phyloP scores from a whole-genome alignment of 257 asterid species.

The Schizonepeta tenuifolia region DNA sequence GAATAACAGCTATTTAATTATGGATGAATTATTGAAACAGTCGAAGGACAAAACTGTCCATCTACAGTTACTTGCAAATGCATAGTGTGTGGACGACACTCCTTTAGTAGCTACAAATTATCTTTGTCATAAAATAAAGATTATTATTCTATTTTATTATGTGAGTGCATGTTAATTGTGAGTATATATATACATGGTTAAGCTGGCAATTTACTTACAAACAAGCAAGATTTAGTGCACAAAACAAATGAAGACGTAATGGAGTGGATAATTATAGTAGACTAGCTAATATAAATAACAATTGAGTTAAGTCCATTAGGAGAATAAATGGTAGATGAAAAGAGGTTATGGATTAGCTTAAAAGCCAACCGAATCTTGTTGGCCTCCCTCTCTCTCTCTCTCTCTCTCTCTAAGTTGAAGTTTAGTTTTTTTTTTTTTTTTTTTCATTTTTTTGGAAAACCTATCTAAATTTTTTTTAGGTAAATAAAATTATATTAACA shows the following conservation, averaged over 20 bases:
- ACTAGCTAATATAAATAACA: not conserved
- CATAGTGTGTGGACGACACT: not conserved
- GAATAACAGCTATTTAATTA: not conserved
- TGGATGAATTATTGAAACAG: not conserved
- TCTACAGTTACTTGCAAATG: not conserved
- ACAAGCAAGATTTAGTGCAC: no score
- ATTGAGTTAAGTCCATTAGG: not conserved
- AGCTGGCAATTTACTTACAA: no score
- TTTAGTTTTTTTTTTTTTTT: no score
- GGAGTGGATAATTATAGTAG: not conserved
- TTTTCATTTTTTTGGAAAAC: no score
- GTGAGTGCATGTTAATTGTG: no score
- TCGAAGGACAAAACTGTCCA: not conserved
- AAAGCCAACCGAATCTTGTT: slow-evolving; percentile 66
- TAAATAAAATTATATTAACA: no score
- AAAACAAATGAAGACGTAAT: not conserved
- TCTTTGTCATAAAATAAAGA: no score
- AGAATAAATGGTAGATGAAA: slow-evolving; percentile 40
- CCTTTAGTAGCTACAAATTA: no score
- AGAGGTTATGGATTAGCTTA: slow-evolving; percentile 63
- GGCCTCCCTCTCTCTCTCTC: slow-evolving; percentile 28
- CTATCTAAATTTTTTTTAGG: no score
- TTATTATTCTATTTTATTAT: no score
- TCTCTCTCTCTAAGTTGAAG: no score
- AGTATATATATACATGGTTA: no score